These are phyloP conservation scores for Dittrichia graveolens DNA, from an alignment of 129 eudicot species.

Conservation along the genomic window DNA sequence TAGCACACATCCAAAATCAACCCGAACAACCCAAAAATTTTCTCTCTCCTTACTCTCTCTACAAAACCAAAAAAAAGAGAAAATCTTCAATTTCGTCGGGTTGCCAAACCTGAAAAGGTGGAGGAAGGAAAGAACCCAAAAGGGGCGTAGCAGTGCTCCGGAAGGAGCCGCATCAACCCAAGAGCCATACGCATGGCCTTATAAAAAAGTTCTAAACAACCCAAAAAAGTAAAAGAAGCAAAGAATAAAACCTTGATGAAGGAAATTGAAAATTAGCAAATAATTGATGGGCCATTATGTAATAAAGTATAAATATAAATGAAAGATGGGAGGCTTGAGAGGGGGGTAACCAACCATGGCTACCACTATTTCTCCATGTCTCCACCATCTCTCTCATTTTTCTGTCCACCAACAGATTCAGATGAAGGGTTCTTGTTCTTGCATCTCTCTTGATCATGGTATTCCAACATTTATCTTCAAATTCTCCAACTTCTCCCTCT, in stretches of 20 bases:
- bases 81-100: no score
- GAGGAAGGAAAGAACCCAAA: no score
- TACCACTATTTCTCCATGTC: constrained; percentile 34
- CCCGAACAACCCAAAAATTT: no score
- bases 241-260: neutral
- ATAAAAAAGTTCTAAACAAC: no score
- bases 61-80: no score
- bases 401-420: constrained; percentile 14
- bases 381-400: constrained; percentile 10
- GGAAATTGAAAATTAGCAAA: neutral
- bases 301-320: constrained; percentile 1
- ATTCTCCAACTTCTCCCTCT: constrained; percentile 22
- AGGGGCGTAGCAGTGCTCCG: no score
- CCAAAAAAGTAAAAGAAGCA: neutral
- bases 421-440: constrained; percentile 31
- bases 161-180: no score
- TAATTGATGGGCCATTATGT: constrained; percentile 27
- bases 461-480: constrained; percentile 23
- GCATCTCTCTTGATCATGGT: constrained; percentile 25
- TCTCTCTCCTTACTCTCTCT: no score
- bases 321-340: constrained; percentile 29
- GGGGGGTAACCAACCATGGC: constrained; percentile 24
- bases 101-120: no score
- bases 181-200: no score
- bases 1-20: no score